Evolutionary conservation across 495 filamentous ascomycete species (phyloP), one percentile per base, ranked within the genome.

Genomic region (Penicillium egyptiacum): DNA sequence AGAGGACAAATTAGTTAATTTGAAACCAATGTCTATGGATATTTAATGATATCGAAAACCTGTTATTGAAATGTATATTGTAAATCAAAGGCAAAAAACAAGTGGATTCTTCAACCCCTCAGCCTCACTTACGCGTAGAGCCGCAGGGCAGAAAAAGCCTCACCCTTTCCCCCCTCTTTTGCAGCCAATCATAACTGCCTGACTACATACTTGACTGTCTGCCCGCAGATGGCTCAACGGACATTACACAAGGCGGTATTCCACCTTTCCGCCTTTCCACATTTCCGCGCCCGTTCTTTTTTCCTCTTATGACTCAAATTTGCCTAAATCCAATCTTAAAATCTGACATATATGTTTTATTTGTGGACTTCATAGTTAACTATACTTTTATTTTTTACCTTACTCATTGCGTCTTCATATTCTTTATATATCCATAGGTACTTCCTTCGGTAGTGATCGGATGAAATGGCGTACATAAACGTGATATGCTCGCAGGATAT

Each of bases 51-150:
- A 39, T 39, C 20, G 4, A n/a, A 25, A 46, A 26, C 23, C 12
- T 11, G 25, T 4, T 46, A 44, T 44, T 44, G 43, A 46, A 28
- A 28, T 19, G 19, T 41, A 19, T 33, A 19, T 19, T 0, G 16
- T n/a, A n/a, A 37, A 41, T 19, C 6, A 41, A 12, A n/a, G 2
- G 10, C 3, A 16, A 28, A n/a, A 28, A 28, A 28, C 25, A 40
- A 52, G 40, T 56, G 61, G 53, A 39, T 61, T 53, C 53, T 61
- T 60, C 50, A 35, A 17, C 14, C 7, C 19, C 49, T 66, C 60
- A 69, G 66, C 66, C 63, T 69, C 66, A 69, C 59, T 61, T 58
- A 44, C 50, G 44, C 56, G 50, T 59, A 62, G 66, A 69, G 66
- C 66, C 66, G 66, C 66, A 66, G 60, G 53, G 57, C 58, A 40